Conservation (phyloP, 2,329 filamentous ascomycete genomes). For the Ophiostoma sp. region DNA sequence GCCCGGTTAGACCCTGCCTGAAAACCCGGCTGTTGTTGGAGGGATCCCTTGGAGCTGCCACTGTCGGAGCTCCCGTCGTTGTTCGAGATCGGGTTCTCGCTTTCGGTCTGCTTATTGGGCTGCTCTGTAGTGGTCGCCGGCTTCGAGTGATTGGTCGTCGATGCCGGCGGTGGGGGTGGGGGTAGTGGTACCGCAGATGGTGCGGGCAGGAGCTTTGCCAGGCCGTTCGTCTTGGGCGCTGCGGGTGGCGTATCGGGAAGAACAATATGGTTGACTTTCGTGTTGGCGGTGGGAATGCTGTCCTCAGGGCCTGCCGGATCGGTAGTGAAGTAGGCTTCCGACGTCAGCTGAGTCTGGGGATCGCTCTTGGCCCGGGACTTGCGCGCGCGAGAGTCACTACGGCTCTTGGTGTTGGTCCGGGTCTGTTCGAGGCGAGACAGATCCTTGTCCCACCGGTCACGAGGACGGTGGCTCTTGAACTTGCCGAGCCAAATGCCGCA, state of each 20-base stretch:
- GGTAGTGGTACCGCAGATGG: neutral
- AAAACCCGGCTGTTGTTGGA: conserved; percentile 33
- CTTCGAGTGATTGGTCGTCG: neutral
- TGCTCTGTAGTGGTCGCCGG: neutral
- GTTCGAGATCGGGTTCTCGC: neutral
- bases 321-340: conserved; percentile 56
- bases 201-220: neutral
- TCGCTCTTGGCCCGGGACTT: conserved; percentile 53
- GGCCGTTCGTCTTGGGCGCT: neutral
- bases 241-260: neutral
- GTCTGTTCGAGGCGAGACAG: conserved; percentile 54
- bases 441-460: conserved; percentile 76
- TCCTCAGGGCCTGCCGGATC: conserved; percentile 54
- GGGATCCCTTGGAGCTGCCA: neutral
- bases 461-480: conserved; percentile 78
- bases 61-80: neutral
- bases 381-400: conserved; percentile 46
- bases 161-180: conserved; percentile 2
- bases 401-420: conserved; percentile 43
- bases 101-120: neutral
- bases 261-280: neutral
- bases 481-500: conserved; percentile 96
- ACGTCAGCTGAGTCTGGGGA: conserved; percentile 47
- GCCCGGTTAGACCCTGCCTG: conserved; percentile 37
- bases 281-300: conserved; percentile 11